These are phyloP conservation scores for Croton laevigatus DNA, from an alignment of 441 rosid species.

Conservation along the genomic window DNA sequence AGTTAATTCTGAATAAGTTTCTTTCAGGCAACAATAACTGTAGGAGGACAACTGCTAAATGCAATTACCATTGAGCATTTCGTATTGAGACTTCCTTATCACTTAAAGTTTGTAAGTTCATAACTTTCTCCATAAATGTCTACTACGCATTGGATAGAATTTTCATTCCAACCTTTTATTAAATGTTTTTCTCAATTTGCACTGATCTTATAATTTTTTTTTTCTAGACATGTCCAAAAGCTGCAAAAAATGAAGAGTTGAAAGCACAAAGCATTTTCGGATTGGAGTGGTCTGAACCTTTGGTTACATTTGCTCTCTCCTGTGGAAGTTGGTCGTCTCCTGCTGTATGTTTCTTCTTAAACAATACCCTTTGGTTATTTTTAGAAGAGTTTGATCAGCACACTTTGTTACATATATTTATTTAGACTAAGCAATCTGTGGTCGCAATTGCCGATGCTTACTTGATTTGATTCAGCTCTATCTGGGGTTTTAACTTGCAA, in stretches of 20 bases:
- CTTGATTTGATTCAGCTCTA: too few relatives aligned
- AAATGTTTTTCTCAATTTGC: too few relatives aligned
- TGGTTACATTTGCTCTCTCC: conserved; percentile 73
- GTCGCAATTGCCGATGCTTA: background rate
- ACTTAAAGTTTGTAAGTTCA: conserved; percentile 67
- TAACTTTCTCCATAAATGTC: background rate
- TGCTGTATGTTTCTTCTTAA: conserved; percentile 46
- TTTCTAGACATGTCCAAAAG: conserved; percentile 57
- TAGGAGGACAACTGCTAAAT: conserved; percentile 68
- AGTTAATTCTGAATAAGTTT: conserved; percentile 16
- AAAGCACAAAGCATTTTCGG: conserved; percentile 57
- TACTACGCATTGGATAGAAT: background rate
- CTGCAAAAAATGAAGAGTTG: conserved; percentile 61
- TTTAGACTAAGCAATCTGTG: background rate
- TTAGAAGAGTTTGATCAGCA: background rate
- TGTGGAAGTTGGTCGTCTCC: conserved; percentile 96
- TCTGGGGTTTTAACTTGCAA: too few relatives aligned
- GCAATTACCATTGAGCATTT: conserved; percentile 83
- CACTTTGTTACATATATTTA: background rate
- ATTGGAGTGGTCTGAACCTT: conserved; percentile 73
- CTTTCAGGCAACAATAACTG: conserved; percentile 62
- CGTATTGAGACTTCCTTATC: conserved; percentile 81
- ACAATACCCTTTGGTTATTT: background rate
- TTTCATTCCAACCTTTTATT: background rate
- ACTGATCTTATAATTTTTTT: conserved; percentile 7